Evolutionary conservation across 75 land plant genomes (phyloP), one percentile per base, ranked within the genome.

Genomic region (Larix kaempferi): DNA sequence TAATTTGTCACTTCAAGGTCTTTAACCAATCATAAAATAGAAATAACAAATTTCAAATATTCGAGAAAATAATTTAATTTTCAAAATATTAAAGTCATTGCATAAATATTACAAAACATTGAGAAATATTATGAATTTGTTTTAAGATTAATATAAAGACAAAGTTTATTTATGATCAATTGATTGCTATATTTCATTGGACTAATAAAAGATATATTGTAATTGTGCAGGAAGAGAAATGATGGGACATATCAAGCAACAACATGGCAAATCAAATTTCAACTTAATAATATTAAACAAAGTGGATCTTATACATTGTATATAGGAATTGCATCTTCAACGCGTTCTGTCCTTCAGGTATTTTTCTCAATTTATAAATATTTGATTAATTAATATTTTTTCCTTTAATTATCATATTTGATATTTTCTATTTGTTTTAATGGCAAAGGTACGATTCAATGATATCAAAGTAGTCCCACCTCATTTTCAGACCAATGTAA

Each of bases 261-360:
- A 0, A 91, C 91, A 41, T 88, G 93, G 93, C 84, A 86, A 73
- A 88, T 91, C 10, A 84, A 80, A 52, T 91, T 86, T 73, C 55
- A 82, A 23, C 83, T 91, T 22, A 77, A 82, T 14, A 67, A 49
- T 25, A 82, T 83, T 6, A 27, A 64, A 16, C 66, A 76, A 73
- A 52, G 14, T 78, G 83, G 74, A 41, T 81, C 61, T 54, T 91
- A 91, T 57, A 84, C n/a, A 57, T 78, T 91, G 22, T 80, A 84
- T 4, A 54, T 91, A 25, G 91, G 87, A 5, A 37, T 91, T 58
- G 93, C 93, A 49, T 77, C 91, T 22, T 84, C 85, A 2, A 71
- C 79, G 16, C 29, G 58, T 57, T 57, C 93, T 23, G 74, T 79
- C 4, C 74, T 88, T 52, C 89, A 88, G 82, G 89, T 82, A 60